These are phyloP conservation scores for Tulasnella sp. DNA, from an alignment of 768 basidiomycete species.

Conservation along the genomic window DNA sequence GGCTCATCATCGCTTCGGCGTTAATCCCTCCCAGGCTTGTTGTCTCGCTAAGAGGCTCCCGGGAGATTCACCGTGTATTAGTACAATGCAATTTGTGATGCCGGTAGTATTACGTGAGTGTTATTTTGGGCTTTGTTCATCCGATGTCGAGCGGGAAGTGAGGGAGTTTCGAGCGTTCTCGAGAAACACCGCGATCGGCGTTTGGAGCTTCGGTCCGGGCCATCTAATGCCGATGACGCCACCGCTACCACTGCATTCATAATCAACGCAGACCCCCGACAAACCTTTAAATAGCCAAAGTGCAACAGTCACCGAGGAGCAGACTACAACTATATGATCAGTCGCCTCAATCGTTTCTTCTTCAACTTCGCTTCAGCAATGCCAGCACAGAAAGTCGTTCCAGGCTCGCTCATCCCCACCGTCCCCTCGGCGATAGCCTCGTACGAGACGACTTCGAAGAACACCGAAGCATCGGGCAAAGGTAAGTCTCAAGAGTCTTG, in stretches of 20 bases:
- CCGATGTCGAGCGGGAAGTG: neutral
- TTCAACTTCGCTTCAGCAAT: neutral
- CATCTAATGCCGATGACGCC: slow-evolving; percentile 12
- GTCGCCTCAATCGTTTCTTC: slow-evolving; percentile 25
- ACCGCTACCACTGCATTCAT: neutral
- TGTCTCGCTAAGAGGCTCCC: too few relatives aligned
- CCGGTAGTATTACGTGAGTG: neutral
- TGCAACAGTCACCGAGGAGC: neutral
- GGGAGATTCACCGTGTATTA: too few relatives aligned
- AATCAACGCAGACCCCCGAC: neutral
- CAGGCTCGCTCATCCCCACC: slow-evolving; percentile 24
- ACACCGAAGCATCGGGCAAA: slow-evolving; percentile 30
- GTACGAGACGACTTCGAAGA: slow-evolving; percentile 29
- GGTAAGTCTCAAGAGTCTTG: neutral
- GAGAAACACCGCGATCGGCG: slow-evolving; percentile 1
- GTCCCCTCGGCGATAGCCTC: slow-evolving; percentile 31
- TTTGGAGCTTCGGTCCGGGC: neutral
- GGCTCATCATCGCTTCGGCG: too few relatives aligned
- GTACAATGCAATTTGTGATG: too few relatives aligned
- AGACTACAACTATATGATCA: slow-evolving; percentile 11
- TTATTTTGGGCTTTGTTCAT: neutral
- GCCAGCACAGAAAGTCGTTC: slow-evolving; percentile 1
- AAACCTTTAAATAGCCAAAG: neutral
- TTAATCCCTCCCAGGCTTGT: too few relatives aligned
- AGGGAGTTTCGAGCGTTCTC: slow-evolving; percentile 5